Conservation (phyloP, 1,284 basidiomycete species). For the Amylostereum chailletii region DNA sequence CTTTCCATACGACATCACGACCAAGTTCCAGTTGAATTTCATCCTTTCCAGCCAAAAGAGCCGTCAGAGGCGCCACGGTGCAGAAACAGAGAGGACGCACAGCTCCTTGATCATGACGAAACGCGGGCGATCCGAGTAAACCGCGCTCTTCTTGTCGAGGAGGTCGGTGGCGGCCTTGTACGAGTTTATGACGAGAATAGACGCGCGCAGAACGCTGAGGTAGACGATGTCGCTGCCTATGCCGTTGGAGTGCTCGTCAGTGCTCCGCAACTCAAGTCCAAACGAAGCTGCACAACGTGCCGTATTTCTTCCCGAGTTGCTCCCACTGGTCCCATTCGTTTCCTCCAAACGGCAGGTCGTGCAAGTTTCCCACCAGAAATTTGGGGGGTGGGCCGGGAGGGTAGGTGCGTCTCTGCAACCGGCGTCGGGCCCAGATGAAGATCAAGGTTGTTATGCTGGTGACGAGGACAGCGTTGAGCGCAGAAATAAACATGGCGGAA, state of each 20-base stretch:
- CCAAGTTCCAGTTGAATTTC: slow-evolving; percentile 11
- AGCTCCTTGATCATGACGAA: slow-evolving; percentile 16
- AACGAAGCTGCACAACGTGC: not conserved
- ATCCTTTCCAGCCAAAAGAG: slow-evolving; percentile 4
- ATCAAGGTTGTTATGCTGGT: not conserved
- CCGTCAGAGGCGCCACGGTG: slow-evolving; percentile 16
- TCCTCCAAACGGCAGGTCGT: slow-evolving; percentile 4
- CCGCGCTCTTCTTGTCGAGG: slow-evolving; percentile 17
- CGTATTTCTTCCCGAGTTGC: not conserved
- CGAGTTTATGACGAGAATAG: slow-evolving; percentile 19
- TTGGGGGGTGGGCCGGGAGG: slow-evolving; percentile 5
- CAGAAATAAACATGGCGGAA: too few relatives aligned
- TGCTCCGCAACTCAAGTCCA: not conserved
- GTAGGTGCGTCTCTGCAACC: not conserved
- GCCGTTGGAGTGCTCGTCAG: not conserved
- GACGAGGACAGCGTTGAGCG: too few relatives aligned
- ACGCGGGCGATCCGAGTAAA: slow-evolving; percentile 19
- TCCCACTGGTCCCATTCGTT: not conserved
- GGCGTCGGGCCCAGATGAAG: not conserved
- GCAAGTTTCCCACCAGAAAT: slow-evolving; percentile 6
- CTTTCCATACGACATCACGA: slow-evolving; percentile 8
- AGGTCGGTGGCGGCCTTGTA: slow-evolving; percentile 16
- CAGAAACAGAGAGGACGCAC: slow-evolving; percentile 15
- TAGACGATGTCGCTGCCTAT: not conserved
- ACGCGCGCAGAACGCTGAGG: slow-evolving; percentile 8